These are phyloP conservation scores for Coleophoma crateriformis DNA, from an alignment of 2,329 filamentous ascomycete species.

Conservation along the genomic window DNA sequence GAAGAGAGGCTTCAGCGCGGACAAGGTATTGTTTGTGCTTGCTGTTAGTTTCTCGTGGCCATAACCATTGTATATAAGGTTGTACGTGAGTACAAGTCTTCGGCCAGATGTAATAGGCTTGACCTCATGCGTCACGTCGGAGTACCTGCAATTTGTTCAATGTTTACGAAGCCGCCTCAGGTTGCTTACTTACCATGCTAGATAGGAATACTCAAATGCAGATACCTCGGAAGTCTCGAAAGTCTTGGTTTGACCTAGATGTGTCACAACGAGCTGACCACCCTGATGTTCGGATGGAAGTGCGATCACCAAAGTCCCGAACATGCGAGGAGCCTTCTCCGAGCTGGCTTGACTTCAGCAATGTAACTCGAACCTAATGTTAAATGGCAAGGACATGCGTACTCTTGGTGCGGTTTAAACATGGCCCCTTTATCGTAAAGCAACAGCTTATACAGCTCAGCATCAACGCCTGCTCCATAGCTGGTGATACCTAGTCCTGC, in stretches of 20 bases:
- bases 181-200: conserved; percentile 15
- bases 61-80: background rate
- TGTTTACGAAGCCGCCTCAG: no score
- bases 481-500: conserved; percentile 26
- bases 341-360: conserved; percentile 16
- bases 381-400: no score
- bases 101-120: background rate
- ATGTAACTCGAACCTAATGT: no score
- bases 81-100: background rate
- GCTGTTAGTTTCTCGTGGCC: background rate
- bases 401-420: background rate
- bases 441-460: conserved; percentile 40
- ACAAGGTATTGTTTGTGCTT: background rate
- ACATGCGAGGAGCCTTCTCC: conserved; percentile 40
- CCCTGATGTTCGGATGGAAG: conserved; percentile 43
- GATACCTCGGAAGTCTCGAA: conserved; percentile 28
- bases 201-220: conserved; percentile 22
- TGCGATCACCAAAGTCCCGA: conserved; percentile 43
- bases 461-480: conserved; percentile 17
- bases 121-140: conserved; percentile 43
- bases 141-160: conserved; percentile 33
- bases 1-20: background rate
- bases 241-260: conserved; percentile 26
- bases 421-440: conserved; percentile 44
- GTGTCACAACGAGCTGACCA: conserved; percentile 36